Base-by-base conservation (phyloP, 2,329 filamentous ascomycete genomes). In the Neocatenulostroma microsporum region DNA sequence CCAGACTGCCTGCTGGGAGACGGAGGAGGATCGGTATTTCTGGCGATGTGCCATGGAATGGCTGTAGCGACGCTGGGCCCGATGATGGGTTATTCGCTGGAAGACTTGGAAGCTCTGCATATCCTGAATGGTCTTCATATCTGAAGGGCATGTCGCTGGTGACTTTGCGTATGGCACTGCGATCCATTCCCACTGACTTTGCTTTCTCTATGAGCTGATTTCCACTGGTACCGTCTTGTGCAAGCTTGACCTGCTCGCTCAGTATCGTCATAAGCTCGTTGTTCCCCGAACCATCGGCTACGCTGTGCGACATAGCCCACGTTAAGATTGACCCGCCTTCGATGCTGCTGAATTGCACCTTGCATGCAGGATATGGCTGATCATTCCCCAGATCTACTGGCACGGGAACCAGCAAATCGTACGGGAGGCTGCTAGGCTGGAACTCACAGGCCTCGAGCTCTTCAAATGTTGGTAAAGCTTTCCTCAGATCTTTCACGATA, bases 291-390 rank as follows among this genome's bases (percentile, higher is more conserved):
- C 34, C 34, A 29, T 36, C 34, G 9, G 24, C 19, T 5, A 36
- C 23, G 17, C 25, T 36, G 34, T 36, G 34, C 3, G 34, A 28
- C 8, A 36, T 36, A 13, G 12, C 25, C 24, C 23, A 36, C 3
- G 34, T 36, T 15, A 36, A 11, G 23, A 36, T 18, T 8, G 23
- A 19, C 5, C 34, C 34, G 18, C 25, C 25, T 3, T 36, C 17
- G 13, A 36, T 9, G 12, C 17, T 11, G 11, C n/a, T 28, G 24
- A 28, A 36, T 15, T 28, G 23, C 9, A 29, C 17, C 23, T 29
- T 28, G 15, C 34, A 36, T 9, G 34, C 34, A 11, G 25, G 5
- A 17, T 27, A 29, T 4, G 34, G 24, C 5, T 28, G 15, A 29
- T 29, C 24, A 21, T 20, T 20, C 5, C 24, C 13, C 6, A 36